Base-by-base conservation (phyloP, 2,329 filamentous ascomycete genomes). In the Fusarium buharicum region DNA sequence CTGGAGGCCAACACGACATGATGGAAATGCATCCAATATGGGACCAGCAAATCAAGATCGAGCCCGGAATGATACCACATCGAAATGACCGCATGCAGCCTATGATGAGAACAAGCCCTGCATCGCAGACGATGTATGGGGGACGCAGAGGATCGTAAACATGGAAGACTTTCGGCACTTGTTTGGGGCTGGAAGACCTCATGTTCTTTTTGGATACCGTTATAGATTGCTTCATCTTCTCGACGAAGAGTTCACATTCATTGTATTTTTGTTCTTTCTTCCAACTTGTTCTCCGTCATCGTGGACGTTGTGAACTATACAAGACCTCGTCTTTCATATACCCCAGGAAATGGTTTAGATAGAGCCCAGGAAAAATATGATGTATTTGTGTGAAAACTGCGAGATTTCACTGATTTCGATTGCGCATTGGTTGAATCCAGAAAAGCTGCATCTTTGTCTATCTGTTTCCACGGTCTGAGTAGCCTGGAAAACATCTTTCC, bases 151-250 rank as follows among this genome's bases (percentile, higher is more conserved):
- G 41, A 61, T 60, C 64, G 41, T 68, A 50, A 52, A 33, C 22
- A 20, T 16, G 28, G 39, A 30, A 31, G 27, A 33, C 30, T 47
- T 53, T 16, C 24, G 56, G 50, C 36, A 58, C 38, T 47, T 51
- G 31, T 18, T 50, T 55, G 61, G 38, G 18, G 50, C 46, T 38
- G 27, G 10, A 39, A 49, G 38, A 22, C 36, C 30, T 38, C 36
- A 34, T 51, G 28, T 43, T 59, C 28, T 45, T 13, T 14, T 30
- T 50, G 50, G 66, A 53, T 47, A 62, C 33, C 48, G 59, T 50
- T 66, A 64, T 74, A 74, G 72, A 75, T 59, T 69, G 57, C 60
- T 73, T 70, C 59, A 71, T 74, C 73, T 74, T 75, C 70, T 64
- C 70, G 62, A 67, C 56, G 73, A 75, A 74, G 73, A 73, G 65